A percentile compares a stretch with the other conserved stretches of the same genome.
Conservation (phyloP, 2,329 filamentous ascomycete genomes). For the Trichoderma hamatum region DNA sequence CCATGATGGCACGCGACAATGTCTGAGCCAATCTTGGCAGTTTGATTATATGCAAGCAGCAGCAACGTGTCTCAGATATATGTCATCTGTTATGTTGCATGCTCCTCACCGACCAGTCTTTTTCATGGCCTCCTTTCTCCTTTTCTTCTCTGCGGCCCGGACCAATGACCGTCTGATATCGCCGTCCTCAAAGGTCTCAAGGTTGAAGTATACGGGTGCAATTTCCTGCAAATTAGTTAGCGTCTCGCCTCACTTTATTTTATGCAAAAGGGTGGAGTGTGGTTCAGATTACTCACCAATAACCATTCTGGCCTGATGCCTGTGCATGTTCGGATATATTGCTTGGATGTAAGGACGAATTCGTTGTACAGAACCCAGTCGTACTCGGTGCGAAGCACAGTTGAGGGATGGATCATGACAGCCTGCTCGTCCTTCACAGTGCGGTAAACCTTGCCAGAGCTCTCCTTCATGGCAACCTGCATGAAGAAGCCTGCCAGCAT, state of each 20-base stretch:
- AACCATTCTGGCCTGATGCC: conserved; percentile 93
- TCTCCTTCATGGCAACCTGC: conserved; percentile 96
- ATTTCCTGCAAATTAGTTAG: conserved; percentile 67
- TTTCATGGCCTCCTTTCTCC: conserved; percentile 60
- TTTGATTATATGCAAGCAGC: conserved; percentile 9
- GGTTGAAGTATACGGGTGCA: conserved; percentile 88
- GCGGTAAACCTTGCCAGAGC: conserved; percentile 83
- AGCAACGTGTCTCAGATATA: conserved; percentile 1
- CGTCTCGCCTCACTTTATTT: background rate
- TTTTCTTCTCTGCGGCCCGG: conserved; percentile 61
- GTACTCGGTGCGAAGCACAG: conserved; percentile 81
- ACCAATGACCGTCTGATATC: conserved; percentile 75
- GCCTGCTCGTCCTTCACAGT: conserved; percentile 97
- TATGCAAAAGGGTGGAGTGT: conserved; percentile 4
- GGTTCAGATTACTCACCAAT: conserved; percentile 61
- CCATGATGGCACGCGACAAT: background rate
- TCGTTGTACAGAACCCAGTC: conserved; percentile 99
- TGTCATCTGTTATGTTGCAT: background rate
- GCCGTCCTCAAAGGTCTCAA: conserved; percentile 79
- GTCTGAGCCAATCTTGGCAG: background rate
- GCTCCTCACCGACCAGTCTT: conserved; percentile 45
- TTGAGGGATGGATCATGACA: conserved; percentile 91
- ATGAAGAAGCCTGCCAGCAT: conserved; percentile 97
- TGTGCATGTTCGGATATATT: conserved; percentile 94
- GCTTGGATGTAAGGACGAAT: conserved; percentile 96